Base-by-base conservation (phyloP, 1,139 yeast genomes). In the Diutina ranongensis region DNA sequence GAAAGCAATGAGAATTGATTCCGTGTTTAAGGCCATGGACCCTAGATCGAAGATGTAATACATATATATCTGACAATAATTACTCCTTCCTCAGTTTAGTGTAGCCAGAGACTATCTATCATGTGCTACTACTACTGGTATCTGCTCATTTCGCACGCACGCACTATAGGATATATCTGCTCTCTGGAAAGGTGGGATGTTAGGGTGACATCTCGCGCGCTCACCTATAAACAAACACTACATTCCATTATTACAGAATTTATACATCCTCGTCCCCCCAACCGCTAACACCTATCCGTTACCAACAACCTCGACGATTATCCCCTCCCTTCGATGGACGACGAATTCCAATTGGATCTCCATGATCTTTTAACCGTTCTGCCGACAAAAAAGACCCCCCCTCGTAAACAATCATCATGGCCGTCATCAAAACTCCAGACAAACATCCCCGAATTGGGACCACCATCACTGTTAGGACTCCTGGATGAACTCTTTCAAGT, bases 301-400 rank as follows among this genome's bases (percentile, higher is more conserved):
- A n/a, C n/a, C n/a, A n/a, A n/a, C n/a, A n/a, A n/a, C n/a, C n/a
- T n/a, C n/a, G n/a, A n/a, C n/a, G n/a, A n/a, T n/a, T n/a, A n/a
- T n/a, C n/a, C n/a, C n/a, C n/a, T n/a, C n/a, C n/a, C 10, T 25
- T 5, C 28, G 9, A 25, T 25, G 28, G 42, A 38, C 9, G 42
- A 38, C 32, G 42, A 38, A 13, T 22, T 25, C 32, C 33, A 38
- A 16, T n/a, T 38, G 4, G 42, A 38, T 27, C 28, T 38, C 10
- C 32, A 25, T 12, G 42, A 38, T 18, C 33, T 38, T 7, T 9
- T 38, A 12, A 12, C 20, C 33, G 19, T n/a, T n/a, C 42, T 38
- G 42, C 42, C 42, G 3, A 25, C 18, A 9, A 38, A 38, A 19
- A 25, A 22, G 20, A 22, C 20, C 15, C 21, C 33, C 7, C 16